Conservation (phyloP, 129 eudicot genomes). For the Rutidosis leptorrhynchoides region DNA sequence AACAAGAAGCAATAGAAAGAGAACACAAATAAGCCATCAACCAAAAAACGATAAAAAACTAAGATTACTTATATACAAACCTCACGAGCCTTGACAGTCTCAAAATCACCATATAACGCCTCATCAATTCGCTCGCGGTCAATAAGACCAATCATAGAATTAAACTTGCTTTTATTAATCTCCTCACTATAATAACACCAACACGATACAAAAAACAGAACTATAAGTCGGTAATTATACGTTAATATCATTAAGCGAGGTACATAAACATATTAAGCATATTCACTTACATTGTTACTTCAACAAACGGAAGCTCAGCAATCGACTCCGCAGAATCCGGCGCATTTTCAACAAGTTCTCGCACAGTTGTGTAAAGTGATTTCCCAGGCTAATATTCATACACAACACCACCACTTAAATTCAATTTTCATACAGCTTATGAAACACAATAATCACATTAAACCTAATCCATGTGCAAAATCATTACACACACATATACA, state of each 20-base stretch:
- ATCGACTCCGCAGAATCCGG: slow-evolving; percentile 99
- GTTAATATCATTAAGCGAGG: neutral
- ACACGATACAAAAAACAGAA: slow-evolving; percentile 10
- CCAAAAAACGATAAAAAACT: neutral
- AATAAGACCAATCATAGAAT: slow-evolving; percentile 94
- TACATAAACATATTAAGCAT: neutral
- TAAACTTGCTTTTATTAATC: slow-evolving; percentile 77
- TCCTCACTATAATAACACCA: slow-evolving; percentile 59
- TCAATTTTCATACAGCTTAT: neutral
- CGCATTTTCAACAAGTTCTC: slow-evolving; percentile 98
- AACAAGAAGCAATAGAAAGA: slow-evolving; percentile 19
- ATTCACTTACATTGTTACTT: slow-evolving; percentile 74
- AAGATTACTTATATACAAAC: slow-evolving; percentile 39
- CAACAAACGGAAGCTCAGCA: slow-evolving; percentile 86
- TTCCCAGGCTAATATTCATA: slow-evolving; percentile 74
- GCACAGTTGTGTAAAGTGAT: slow-evolving; percentile 83
- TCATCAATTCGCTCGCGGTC: slow-evolving; percentile 88
- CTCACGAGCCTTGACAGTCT: slow-evolving; percentile 94
- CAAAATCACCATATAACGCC: slow-evolving; percentile 89
- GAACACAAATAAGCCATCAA: slow-evolving; percentile 9
- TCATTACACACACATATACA: neutral
- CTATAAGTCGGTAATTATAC: neutral
- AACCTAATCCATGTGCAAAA: slow-evolving; percentile 9
- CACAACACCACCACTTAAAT: slow-evolving; percentile 13
- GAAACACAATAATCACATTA: neutral